phyloP scores from a whole-genome alignment of 2,329 filamentous ascomycete species.

The Pseudogymnoascus sp. region DNA sequence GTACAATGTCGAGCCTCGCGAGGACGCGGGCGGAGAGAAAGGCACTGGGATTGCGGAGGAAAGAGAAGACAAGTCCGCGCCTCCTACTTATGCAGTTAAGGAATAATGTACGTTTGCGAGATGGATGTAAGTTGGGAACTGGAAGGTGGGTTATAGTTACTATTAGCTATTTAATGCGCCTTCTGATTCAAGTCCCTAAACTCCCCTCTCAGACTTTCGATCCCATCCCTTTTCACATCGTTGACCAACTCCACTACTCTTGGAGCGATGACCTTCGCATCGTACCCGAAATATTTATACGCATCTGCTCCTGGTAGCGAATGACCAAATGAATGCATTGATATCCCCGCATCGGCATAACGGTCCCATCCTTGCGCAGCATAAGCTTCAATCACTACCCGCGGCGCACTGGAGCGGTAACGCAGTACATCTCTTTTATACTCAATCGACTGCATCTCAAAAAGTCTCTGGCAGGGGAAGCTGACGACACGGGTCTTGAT shows the following conservation, averaged over 20 bases:
- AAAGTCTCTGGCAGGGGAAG: conserved; percentile 39
- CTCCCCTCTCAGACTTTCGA: conserved; percentile 13
- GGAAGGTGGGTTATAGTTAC: neutral
- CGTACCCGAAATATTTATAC: conserved; percentile 49
- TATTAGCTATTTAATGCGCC: neutral
- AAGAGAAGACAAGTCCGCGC: neutral
- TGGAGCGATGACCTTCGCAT: conserved; percentile 35
- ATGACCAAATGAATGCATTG: conserved; percentile 48
- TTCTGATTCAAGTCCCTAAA: conserved; percentile 13
- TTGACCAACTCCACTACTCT: conserved; percentile 25
- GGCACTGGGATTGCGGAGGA: neutral
- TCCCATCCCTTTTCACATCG: conserved; percentile 24
- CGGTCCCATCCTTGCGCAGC: conserved; percentile 51
- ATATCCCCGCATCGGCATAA: conserved; percentile 49
- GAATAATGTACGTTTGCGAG: neutral
- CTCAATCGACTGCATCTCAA: conserved; percentile 34
- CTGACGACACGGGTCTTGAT: conserved; percentile 35
- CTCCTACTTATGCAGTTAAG: neutral
- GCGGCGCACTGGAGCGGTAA: conserved; percentile 34
- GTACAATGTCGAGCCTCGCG: neutral
- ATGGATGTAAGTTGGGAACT: neutral
- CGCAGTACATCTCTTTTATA: conserved; percentile 40
- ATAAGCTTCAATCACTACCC: conserved; percentile 54
- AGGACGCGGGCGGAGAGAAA: neutral
- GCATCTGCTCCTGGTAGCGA: conserved; percentile 45